Evolutionary conservation across 257 asterid genomes (phyloP).

Genomic region (Scutellaria minor): DNA sequence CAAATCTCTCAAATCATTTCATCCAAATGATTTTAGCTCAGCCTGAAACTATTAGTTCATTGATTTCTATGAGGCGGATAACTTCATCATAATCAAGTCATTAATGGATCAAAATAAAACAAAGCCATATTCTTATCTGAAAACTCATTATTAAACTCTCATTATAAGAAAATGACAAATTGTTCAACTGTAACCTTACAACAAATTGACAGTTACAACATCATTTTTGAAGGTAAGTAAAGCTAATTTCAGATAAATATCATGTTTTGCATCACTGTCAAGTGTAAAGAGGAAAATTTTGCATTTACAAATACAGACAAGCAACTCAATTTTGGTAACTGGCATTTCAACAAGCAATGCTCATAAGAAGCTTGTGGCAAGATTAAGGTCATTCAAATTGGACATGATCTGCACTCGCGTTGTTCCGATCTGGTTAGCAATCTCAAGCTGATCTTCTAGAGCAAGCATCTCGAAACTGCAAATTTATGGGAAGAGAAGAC

Average conservation of each 20-base stretch:
- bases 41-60: too few relatives aligned
- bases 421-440: conserved; percentile 91
- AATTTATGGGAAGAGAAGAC: neutral
- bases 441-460: conserved; percentile 81
- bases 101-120: too few relatives aligned
- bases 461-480: conserved; percentile 89
- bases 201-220: neutral
- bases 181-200: neutral
- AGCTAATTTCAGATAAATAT: conserved; percentile 8
- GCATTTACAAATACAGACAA: conserved; percentile 34
- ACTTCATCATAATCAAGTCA: too few relatives aligned
- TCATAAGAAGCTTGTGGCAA: conserved; percentile 83
- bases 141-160: neutral
- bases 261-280: conserved; percentile 5
- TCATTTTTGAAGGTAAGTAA: neutral
- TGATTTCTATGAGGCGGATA: too few relatives aligned
- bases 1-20: too few relatives aligned
- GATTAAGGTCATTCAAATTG: conserved; percentile 79
- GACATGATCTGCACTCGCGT: conserved; percentile 82
- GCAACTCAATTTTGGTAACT: neutral
- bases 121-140: too few relatives aligned
- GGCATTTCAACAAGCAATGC: neutral
- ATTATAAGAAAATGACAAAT: neutral
- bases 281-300: neutral
- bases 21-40: too few relatives aligned